phyloP scores from a whole-genome alignment of 805 yeast species.

The Pichia cephalocereana region DNA sequence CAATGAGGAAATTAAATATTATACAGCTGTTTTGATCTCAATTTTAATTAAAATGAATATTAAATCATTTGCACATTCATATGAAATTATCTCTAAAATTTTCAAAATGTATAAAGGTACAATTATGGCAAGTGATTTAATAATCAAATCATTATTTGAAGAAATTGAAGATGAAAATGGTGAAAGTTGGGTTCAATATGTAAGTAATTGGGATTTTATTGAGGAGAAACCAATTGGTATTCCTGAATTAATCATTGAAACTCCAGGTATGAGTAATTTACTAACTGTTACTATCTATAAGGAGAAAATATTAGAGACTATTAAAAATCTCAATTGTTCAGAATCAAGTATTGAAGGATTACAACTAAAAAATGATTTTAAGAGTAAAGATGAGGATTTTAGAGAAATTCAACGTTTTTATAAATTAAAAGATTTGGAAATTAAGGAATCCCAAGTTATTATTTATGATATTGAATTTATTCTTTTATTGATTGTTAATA shows the following conservation, averaged over 20 bases:
- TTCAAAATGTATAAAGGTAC: conserved; percentile 58
- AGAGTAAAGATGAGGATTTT: conserved; percentile 7
- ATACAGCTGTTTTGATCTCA: conserved; percentile 38
- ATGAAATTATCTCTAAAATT: conserved; percentile 39
- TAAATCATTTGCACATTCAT: conserved; percentile 33
- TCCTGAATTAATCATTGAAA: conserved; percentile 39
- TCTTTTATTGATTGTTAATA: conserved; percentile 50
- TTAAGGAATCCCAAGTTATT: conserved; percentile 11
- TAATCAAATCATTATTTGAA: conserved; percentile 48
- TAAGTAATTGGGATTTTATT: conserved; percentile 53
- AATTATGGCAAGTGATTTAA: conserved; percentile 45
- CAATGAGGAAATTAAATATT: conserved; percentile 24
- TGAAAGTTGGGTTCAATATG: conserved; percentile 56
- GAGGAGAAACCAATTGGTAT: conserved; percentile 26
- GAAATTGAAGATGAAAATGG: conserved; percentile 43
- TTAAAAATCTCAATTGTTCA: conserved; percentile 26
- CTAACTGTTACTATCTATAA: conserved; percentile 44
- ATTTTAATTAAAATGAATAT: conserved; percentile 41
- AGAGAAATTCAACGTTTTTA: conserved; percentile 22
- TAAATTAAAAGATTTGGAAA: conserved; percentile 11
- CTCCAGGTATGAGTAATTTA: conserved; percentile 27
- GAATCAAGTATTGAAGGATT: conserved; percentile 25
- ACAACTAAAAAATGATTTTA: conserved; percentile 1
- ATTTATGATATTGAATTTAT: conserved; percentile 68
- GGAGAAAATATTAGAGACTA: conserved; percentile 39